phyloP scores from a whole-genome alignment of 2,329 filamentous ascomycete genomes.

The Hypocrella siamensis region DNA sequence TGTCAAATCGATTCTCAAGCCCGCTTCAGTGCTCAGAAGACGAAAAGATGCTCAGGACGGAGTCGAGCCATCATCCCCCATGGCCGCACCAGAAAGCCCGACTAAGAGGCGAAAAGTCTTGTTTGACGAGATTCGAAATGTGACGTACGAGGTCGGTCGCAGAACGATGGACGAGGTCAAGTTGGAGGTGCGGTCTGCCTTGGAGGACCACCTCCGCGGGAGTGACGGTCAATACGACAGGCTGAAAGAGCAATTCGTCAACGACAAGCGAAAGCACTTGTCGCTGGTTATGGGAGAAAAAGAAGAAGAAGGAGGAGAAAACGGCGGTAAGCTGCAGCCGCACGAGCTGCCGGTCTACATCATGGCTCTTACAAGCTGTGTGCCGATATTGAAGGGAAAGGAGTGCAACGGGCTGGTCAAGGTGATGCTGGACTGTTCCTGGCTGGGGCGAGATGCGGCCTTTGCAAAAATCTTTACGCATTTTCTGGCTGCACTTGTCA shows the following conservation, averaged over 20 bases:
- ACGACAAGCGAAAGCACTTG: slow-evolving; percentile 27
- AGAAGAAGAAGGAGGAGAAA: slow-evolving; percentile 32
- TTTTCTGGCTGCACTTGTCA: slow-evolving; percentile 58
- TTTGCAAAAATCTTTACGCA: slow-evolving; percentile 54
- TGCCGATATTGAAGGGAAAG: slow-evolving; percentile 41
- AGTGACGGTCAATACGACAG: slow-evolving; percentile 45
- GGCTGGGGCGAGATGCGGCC: slow-evolving; percentile 47
- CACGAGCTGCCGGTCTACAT: slow-evolving; percentile 45
- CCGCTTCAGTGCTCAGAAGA: slow-evolving; percentile 27
- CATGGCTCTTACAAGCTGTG: slow-evolving; percentile 44
- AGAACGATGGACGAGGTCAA: slow-evolving; percentile 40
- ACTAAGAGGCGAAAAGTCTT: slow-evolving; percentile 40
- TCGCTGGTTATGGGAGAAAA: slow-evolving; percentile 25
- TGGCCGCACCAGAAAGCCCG: slow-evolving; percentile 22
- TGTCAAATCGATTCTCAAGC: slow-evolving; percentile 38
- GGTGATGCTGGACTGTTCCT: slow-evolving; percentile 43
- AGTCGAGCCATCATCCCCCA: slow-evolving; percentile 18
- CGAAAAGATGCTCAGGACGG: slow-evolving; percentile 28
- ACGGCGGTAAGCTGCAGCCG: slow-evolving; percentile 32
- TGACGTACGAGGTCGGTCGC: slow-evolving; percentile 36
- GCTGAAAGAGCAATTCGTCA: slow-evolving; percentile 42
- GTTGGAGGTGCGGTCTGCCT: slow-evolving; percentile 34
- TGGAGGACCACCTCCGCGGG: slow-evolving; percentile 40
- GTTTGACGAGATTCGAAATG: slow-evolving; percentile 42
- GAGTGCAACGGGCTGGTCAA: slow-evolving; percentile 43